Evolutionary conservation across 352 stramenopile genomes (phyloP).

Genomic region (Globisporangium viniferum): DNA sequence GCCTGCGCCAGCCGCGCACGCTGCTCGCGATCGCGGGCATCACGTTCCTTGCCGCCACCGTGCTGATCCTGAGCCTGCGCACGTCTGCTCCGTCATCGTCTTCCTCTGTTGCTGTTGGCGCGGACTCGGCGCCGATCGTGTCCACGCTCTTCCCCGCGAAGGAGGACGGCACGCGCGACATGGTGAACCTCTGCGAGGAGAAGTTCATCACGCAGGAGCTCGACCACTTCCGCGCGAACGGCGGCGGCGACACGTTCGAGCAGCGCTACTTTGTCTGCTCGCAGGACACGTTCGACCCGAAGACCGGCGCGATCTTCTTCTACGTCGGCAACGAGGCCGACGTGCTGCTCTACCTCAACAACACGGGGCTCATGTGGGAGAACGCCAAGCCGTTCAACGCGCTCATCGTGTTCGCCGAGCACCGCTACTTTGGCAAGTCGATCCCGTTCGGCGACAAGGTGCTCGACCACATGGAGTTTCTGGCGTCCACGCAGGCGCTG

Average conservation of each 20-base stretch:
- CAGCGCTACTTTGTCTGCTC: conserved; percentile 89
- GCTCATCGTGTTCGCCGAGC: conserved; percentile 71
- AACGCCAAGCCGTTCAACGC: conserved; percentile 15
- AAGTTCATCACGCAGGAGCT: conserved; percentile 71
- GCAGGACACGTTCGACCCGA: neutral
- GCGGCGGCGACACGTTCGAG: conserved; percentile 52
- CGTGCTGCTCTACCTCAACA: neutral
- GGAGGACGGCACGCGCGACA: conserved; percentile 34
- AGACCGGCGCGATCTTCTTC: conserved; percentile 9
- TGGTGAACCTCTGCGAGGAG: conserved; percentile 62
- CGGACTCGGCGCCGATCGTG: neutral
- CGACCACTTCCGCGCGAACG: conserved; percentile 63
- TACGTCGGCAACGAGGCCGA: neutral
- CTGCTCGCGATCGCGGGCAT: neutral
- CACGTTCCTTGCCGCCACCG: neutral
- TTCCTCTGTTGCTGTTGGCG: neutral
- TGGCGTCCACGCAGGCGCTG: conserved; percentile 81
- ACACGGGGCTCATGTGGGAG: conserved; percentile 4
- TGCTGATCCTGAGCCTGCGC: neutral
- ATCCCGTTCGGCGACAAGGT: conserved; percentile 51
- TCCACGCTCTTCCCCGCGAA: neutral
- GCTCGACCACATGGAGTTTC: conserved; percentile 61
- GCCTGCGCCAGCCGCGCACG: neutral
- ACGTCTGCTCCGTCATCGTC: neutral
- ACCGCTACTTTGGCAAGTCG: conserved; percentile 79